These are phyloP conservation scores for Suhomyces anneliseae DNA, from an alignment of 1,139 yeast genomes.

Conservation along the genomic window DNA sequence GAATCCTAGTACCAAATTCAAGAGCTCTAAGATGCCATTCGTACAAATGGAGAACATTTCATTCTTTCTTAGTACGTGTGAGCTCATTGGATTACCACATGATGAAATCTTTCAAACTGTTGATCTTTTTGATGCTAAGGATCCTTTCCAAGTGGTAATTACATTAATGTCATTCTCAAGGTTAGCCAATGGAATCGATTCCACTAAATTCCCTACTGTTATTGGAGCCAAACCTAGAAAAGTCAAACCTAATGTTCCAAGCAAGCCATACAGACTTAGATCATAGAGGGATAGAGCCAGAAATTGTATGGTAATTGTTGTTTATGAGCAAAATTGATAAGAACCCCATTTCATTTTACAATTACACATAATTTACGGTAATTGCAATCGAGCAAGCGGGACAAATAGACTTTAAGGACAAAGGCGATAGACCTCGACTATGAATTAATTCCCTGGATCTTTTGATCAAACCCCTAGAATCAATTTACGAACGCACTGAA, in stretches of 20 bases:
- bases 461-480: too few relatives aligned
- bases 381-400: too few relatives aligned
- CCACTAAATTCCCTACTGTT: slow-evolving; percentile 21
- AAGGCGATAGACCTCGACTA: too few relatives aligned
- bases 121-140: slow-evolving; percentile 71
- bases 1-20: slow-evolving; percentile 45
- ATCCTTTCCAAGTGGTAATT: slow-evolving; percentile 75
- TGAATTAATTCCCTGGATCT: too few relatives aligned
- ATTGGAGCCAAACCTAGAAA: slow-evolving; percentile 41
- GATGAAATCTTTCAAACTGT: slow-evolving; percentile 84
- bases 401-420: too few relatives aligned
- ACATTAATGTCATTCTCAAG: slow-evolving; percentile 75
- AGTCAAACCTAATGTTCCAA: slow-evolving; percentile 39
- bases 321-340: too few relatives aligned
- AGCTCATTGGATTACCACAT: slow-evolving; percentile 68
- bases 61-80: slow-evolving; percentile 62
- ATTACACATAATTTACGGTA: too few relatives aligned
- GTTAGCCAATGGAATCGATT: slow-evolving; percentile 37
- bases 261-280: slow-evolving; percentile 29
- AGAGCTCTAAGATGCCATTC: slow-evolving; percentile 75
- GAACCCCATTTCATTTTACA: too few relatives aligned
- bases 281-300: not conserved
- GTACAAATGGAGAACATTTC: slow-evolving; percentile 88
- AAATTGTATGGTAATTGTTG: not conserved
- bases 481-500: too few relatives aligned